Conservation (phyloP, 306 rosid species). For the Canavalia ensiformis region DNA sequence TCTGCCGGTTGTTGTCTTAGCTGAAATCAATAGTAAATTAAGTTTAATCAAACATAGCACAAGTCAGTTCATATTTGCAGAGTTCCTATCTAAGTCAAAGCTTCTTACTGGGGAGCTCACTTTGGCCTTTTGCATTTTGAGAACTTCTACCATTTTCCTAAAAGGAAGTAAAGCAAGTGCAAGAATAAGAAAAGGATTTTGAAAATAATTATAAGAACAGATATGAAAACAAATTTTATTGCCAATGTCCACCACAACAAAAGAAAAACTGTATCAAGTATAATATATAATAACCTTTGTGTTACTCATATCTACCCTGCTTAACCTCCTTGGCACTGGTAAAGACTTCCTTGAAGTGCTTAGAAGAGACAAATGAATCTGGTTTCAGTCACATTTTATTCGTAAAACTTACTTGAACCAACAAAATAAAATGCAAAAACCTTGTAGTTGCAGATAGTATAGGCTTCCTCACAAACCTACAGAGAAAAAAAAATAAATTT, state of each 20-base stretch:
- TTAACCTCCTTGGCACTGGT: conserved; percentile 66
- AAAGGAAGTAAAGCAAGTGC: conserved; percentile 42
- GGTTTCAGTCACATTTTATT: conserved; percentile 45
- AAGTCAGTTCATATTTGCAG: conserved; percentile 10
- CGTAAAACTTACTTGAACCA: conserved; percentile 29
- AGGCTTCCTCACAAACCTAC: conserved; percentile 62
- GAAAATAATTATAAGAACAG: neutral
- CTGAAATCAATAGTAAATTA: conserved; percentile 53
- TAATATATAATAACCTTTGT: conserved; percentile 56
- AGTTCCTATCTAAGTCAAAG: conserved; percentile 30
- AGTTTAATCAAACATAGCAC: conserved; percentile 31
- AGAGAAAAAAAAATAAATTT: neutral
- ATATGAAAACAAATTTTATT: conserved; percentile 6
- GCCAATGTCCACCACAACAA: conserved; percentile 20
- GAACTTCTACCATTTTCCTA: conserved; percentile 69
- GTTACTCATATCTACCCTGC: conserved; percentile 52
- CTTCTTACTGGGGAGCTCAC: conserved; percentile 60
- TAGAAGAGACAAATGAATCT: conserved; percentile 45
- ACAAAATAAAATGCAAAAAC: conserved; percentile 48
- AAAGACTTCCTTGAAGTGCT: conserved; percentile 75
- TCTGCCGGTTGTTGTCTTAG: conserved; percentile 57
- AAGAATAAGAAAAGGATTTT: conserved; percentile 39
- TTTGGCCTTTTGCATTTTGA: conserved; percentile 52
- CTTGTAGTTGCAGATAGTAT: conserved; percentile 61
- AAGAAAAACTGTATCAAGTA: conserved; percentile 10